Evolutionary conservation across 1,139 yeast genomes (phyloP), one percentile per base, ranked within the genome.

Genomic region (Eremothecium sinecaudum): DNA sequence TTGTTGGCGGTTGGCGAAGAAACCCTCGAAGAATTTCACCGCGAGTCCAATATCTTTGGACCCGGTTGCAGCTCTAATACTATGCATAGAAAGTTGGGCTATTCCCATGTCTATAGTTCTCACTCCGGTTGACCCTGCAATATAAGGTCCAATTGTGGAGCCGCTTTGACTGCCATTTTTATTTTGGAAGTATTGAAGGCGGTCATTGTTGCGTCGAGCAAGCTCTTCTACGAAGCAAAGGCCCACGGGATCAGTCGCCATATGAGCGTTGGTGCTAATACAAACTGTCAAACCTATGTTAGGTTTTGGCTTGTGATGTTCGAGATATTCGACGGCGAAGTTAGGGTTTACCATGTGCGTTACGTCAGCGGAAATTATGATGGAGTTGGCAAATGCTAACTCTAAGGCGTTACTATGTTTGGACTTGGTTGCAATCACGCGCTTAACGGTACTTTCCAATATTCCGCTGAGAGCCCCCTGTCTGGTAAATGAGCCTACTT

Each of bases 81-180:
- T 76, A 57, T 81, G 93, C 93, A 81, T 81, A 6, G 86, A 70
- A 44, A 79, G 62, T 48, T 79, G 86, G 0, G 92, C 78, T 41
- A 81, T 74, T 25, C 93, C 93, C 38, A 79, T 63, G 52, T 81
- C 93, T 32, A 79, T 68, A 18, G 84, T 76, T 49, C 84, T 67
- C 9, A 86, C 80, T 20, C 93, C 92, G 2, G 87, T 78, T 34
- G 52, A 56, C 5, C 74, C 61, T 1, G 84, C 65, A 35, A 81
- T 61, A 29, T 70, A 65, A 5, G 90, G 90, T 0, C 93, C 93
- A 50, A 81, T 79, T 13, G 92, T 81, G 18, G 87, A 83, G 10
- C 92, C 93, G 2, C 82, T 73, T 41, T 82, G 64, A 7, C 77
- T 66, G 50, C 75, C 83, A 57, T 80, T 80, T 51, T 84, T 69